Evolutionary conservation across 2,329 filamentous ascomycete species (phyloP).

Genomic region (Gnomoniopsis sp.): DNA sequence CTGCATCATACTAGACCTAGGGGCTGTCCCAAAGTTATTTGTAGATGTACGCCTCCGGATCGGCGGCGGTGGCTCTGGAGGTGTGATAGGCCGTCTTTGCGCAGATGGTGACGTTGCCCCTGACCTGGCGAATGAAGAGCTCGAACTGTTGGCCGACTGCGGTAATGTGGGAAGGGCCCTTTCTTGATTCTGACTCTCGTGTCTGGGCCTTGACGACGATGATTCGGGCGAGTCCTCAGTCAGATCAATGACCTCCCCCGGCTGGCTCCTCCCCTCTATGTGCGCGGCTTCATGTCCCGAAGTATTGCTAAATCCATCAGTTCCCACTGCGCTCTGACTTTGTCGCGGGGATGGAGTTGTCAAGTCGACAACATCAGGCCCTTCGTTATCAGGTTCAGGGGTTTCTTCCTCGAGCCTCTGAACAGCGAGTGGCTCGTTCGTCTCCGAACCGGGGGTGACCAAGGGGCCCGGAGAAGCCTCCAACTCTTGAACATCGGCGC

Average conservation of each 20-base stretch:
- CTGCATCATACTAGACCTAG: neutral
- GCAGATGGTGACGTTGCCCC: slow-evolving; percentile 6
- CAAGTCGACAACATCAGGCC: slow-evolving; percentile 10
- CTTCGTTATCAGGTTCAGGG: neutral
- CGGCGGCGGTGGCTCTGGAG: slow-evolving; percentile 16
- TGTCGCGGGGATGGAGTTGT: neutral
- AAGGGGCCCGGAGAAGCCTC: neutral
- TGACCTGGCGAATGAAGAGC: neutral
- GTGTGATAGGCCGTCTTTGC: slow-evolving; percentile 13
- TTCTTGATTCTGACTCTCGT: slow-evolving; percentile 8
- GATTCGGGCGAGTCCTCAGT: slow-evolving; percentile 1
- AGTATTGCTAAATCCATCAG: neutral
- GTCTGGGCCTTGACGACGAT: neutral
- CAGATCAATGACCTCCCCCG: slow-evolving; percentile 17
- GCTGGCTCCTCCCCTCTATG: neutral
- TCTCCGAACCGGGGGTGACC: slow-evolving; percentile 14
- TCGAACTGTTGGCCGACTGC: neutral
- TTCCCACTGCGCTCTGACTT: neutral
- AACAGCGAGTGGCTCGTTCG: neutral
- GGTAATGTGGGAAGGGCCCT: slow-evolving; percentile 14
- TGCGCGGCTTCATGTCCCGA: neutral
- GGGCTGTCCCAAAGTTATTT: neutral
- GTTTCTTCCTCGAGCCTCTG: neutral
- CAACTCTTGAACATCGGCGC: neutral
- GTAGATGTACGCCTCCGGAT: slow-evolving; percentile 15